Conservation (phyloP, 2,329 filamentous ascomycete genomes). For the Cercospora berteroae region DNA sequence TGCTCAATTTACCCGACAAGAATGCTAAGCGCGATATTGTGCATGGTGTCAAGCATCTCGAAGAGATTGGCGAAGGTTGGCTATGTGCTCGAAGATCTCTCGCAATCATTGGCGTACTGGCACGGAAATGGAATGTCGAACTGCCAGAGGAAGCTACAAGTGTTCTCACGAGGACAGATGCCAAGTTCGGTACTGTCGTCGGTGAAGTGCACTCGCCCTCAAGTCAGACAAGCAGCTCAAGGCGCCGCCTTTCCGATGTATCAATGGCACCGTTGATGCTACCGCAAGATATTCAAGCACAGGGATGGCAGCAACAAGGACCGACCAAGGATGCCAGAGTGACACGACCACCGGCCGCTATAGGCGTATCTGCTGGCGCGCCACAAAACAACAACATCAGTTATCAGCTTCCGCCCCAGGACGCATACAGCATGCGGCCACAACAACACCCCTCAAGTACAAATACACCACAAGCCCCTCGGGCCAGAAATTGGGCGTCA, state of each 20-base stretch:
- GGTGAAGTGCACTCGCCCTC: slow-evolving; percentile 58
- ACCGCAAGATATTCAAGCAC: slow-evolving; percentile 7
- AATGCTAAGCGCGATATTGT: slow-evolving; percentile 85
- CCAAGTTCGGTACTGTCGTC: slow-evolving; percentile 71
- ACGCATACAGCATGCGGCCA: slow-evolving; percentile 27
- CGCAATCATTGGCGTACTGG: slow-evolving; percentile 78
- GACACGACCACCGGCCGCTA: neutral
- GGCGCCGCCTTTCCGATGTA: slow-evolving; percentile 15
- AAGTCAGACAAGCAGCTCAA: slow-evolving; percentile 9
- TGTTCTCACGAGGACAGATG: slow-evolving; percentile 74
- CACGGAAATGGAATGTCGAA: slow-evolving; percentile 84
- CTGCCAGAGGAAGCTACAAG: slow-evolving; percentile 77
- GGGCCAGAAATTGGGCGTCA: slow-evolving; percentile 10
- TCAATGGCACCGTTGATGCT: slow-evolving; percentile 10
- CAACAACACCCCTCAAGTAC: slow-evolving; percentile 29
- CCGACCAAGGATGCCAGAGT: neutral
- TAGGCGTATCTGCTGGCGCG: slow-evolving; percentile 9
- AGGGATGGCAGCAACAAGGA: slow-evolving; percentile 13
- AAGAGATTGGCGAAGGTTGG: slow-evolving; percentile 96
- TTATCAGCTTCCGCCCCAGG: slow-evolving; percentile 24
- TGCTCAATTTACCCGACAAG: slow-evolving; percentile 90
- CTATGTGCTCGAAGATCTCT: slow-evolving; percentile 82
- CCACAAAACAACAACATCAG: slow-evolving; percentile 19
- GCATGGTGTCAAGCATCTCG: slow-evolving; percentile 85
- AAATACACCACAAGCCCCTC: slow-evolving; percentile 22